Evolutionary conservation across 2,329 filamentous ascomycete species (phyloP), one percentile per base, ranked within the genome.

Genomic region (Paracamarosporium sp.): DNA sequence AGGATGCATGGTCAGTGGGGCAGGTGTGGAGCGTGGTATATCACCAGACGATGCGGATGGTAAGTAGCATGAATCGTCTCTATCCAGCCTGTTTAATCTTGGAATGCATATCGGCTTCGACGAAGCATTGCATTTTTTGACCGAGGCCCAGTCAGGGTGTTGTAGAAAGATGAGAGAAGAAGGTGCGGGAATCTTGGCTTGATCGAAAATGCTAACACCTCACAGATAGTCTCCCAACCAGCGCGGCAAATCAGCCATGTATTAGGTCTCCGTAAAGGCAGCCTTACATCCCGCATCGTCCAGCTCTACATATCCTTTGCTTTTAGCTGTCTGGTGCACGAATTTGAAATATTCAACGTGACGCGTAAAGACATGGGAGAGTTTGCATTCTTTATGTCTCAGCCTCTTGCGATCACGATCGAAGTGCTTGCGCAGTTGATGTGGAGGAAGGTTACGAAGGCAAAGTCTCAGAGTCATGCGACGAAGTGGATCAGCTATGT

Each of bases 281-380:
- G 36, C 40, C 6, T 61, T 25, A 22, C 30, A 28, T 51, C 50
- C 17, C 22, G 35, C 12, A 8, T 52, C n/a, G 2, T 25, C 13
- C 33, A 57, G 13, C 12, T 50, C 4, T 51, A 40, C n/a, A 17
- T 51, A 3, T 54, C 38, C 5, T 63, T 58, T 22, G 17, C 9
- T 4, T 41, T 59, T 6, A 60, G 44, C 45, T 56, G 48, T 36
- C 20, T 59, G 6, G 25, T 60, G 13, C 52, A 56, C 17, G 22
- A 52, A 22, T 46, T 43, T 7, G 25, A 51, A 17, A 55, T 61
- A 53, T 54, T 59, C 47, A 54, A 41, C 20, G 36, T 54, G 1
- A 48, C 35, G 22, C 56, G 53, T 9, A 61, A 35, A 31, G 47
- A 61, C n/a, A 57, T 50, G 48, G 36, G 51, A n/a, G 47, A 55